Conservation (phyloP, 2,329 filamentous ascomycete species). For the Penicillium sp. region DNA sequence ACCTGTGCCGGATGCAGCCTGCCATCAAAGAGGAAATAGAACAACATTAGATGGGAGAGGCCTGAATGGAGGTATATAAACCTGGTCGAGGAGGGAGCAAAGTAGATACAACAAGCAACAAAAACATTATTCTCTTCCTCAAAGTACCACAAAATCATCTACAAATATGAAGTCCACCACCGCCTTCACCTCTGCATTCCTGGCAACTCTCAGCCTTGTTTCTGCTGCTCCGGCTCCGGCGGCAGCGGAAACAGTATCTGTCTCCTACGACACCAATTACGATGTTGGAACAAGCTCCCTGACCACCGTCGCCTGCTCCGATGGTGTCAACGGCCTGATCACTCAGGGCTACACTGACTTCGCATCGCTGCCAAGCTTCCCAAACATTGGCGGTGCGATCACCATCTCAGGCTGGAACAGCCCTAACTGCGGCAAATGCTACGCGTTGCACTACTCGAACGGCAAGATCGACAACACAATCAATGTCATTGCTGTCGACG, state of each 20-base stretch:
- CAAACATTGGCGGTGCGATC: slow-evolving; percentile 51
- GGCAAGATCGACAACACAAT: slow-evolving; percentile 42
- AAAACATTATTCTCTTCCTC: background rate
- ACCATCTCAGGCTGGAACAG: slow-evolving; percentile 51
- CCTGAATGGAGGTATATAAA: slow-evolving; percentile 18
- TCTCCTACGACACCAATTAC: slow-evolving; percentile 72
- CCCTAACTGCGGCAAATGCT: slow-evolving; percentile 55
- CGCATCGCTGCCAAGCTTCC: slow-evolving; percentile 48
- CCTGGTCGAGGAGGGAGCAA: background rate
- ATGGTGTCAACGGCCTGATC: slow-evolving; percentile 38
- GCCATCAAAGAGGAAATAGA: slow-evolving; percentile 12
- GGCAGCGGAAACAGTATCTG: slow-evolving; percentile 39
- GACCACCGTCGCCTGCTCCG: slow-evolving; percentile 49
- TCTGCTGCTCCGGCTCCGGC: slow-evolving; percentile 25
- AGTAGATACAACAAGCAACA: slow-evolving; percentile 1
- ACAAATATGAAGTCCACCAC: slow-evolving; percentile 30
- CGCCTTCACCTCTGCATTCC: slow-evolving; percentile 19
- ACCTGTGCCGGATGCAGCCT: slow-evolving; percentile 15
- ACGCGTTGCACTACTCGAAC: slow-evolving; percentile 49
- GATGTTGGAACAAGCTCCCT: slow-evolving; percentile 61
- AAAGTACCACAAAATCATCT: background rate
- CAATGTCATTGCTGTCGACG: slow-evolving; percentile 52
- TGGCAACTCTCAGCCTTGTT: slow-evolving; percentile 26
- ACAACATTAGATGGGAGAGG: slow-evolving; percentile 5
- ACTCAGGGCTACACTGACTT: slow-evolving; percentile 41